Conservation (phyloP, 768 basidiomycete genomes). For the Pleurotus cornucopiae region DNA sequence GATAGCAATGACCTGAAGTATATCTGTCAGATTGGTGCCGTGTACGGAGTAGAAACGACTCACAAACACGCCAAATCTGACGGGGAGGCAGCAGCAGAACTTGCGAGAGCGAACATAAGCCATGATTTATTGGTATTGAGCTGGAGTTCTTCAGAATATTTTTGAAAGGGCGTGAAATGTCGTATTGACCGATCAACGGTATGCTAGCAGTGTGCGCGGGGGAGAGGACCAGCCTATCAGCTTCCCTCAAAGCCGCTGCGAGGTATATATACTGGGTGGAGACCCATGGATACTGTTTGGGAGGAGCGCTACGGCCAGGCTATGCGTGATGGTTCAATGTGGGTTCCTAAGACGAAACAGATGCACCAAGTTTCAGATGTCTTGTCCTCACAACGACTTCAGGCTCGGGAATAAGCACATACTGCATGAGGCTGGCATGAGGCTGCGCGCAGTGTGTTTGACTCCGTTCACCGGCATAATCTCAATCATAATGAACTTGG, state of each 20-base stretch:
- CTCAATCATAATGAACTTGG: too few species aligned
- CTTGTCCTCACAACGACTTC: neutral
- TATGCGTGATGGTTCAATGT: neutral
- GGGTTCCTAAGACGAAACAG: conserved; percentile 2
- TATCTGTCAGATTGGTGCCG: neutral
- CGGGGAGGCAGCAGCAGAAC: conserved; percentile 49
- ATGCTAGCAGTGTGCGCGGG: conserved; percentile 15
- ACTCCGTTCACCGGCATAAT: too few species aligned
- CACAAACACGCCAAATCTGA: conserved; percentile 43
- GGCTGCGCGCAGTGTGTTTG: too few species aligned
- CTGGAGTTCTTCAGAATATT: conserved; percentile 6
- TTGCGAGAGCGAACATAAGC: conserved; percentile 34
- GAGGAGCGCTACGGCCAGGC: too few species aligned
- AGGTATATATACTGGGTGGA: conserved; percentile 27
- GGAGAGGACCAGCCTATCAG: conserved; percentile 47
- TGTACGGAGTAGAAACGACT: conserved; percentile 13
- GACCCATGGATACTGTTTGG: neutral
- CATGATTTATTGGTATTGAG: conserved; percentile 22
- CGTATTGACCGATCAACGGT: conserved; percentile 17
- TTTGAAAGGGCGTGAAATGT: conserved; percentile 14
- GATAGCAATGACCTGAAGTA: conserved; percentile 32
- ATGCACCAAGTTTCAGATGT: neutral
- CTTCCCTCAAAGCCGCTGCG: conserved; percentile 7
- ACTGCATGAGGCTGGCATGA: neutral
- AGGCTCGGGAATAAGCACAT: neutral